These are phyloP conservation scores for Elasticomyces elasticus DNA, from an alignment of 495 filamentous ascomycete genomes.

Conservation along the genomic window DNA sequence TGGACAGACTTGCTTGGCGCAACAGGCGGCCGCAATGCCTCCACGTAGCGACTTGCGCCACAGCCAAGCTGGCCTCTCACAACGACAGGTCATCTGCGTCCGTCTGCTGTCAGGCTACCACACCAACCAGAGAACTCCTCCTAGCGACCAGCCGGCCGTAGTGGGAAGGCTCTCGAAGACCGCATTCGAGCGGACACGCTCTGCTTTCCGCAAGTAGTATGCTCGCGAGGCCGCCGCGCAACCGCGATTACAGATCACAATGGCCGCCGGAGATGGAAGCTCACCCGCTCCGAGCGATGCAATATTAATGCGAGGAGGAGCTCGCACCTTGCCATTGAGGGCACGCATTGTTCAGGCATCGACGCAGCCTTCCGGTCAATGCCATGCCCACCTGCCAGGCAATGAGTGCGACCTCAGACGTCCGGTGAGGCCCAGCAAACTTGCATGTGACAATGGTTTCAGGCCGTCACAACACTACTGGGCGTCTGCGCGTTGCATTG, in stretches of 20 bases:
- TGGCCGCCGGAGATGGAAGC: neutral
- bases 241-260: neutral
- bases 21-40: neutral
- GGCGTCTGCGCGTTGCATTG: too few species aligned
- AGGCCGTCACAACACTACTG: neutral
- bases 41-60: neutral
- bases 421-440: neutral
- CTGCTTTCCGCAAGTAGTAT: neutral
- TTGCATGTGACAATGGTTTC: neutral
- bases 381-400: neutral
- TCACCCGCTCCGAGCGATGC: neutral
- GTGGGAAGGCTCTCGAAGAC: neutral
- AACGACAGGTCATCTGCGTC: neutral
- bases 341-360: too few species aligned
- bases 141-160: neutral
- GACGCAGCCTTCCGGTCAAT: neutral
- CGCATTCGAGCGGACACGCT: neutral
- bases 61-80: neutral
- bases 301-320: neutral
- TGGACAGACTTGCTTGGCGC: neutral
- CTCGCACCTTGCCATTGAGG: too few species aligned
- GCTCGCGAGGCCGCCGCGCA: neutral
- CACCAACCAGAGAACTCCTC: too few species aligned
- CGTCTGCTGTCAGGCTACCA: neutral
- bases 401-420: neutral